Evolutionary conservation across 2,329 filamentous ascomycete genomes (phyloP).

Genomic region (Juglanconis sp.): DNA sequence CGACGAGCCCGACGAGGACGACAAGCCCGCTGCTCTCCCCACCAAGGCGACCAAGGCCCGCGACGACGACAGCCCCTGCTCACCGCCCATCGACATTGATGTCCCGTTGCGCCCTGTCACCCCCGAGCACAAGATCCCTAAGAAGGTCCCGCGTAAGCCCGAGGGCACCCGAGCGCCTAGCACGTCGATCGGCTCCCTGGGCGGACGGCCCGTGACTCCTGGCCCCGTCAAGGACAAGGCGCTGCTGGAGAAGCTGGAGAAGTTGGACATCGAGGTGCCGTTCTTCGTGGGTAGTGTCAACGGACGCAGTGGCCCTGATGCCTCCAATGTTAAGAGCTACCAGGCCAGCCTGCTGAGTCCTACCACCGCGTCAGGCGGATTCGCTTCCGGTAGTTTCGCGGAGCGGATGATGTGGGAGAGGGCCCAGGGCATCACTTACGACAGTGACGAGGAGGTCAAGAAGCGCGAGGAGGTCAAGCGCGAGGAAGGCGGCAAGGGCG

Average conservation of each 20-base stretch:
- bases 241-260: slow-evolving; percentile 30
- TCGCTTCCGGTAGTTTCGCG: slow-evolving; percentile 29
- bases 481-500: neutral
- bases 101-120: neutral
- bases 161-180: slow-evolving; percentile 17
- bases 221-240: slow-evolving; percentile 10
- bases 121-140: slow-evolving; percentile 1
- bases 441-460: slow-evolving; percentile 10
- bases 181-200: slow-evolving; percentile 36
- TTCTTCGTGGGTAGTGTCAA: slow-evolving; percentile 41
- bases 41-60: neutral
- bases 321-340: slow-evolving; percentile 27
- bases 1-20: neutral
- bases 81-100: slow-evolving; percentile 5
- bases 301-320: slow-evolving; percentile 26
- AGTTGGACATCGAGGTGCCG: slow-evolving; percentile 32
- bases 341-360: slow-evolving; percentile 23
- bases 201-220: slow-evolving; percentile 33
- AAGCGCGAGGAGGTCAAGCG: too few relatives aligned
- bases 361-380: slow-evolving; percentile 14
- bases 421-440: slow-evolving; percentile 10
- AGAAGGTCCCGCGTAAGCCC: slow-evolving; percentile 8
- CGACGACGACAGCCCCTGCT: neutral
- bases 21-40: neutral
- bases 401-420: slow-evolving; percentile 23